Evolutionary conservation across 2,329 filamentous ascomycete genomes (phyloP), one percentile per base, ranked within the genome.

Genomic region (Alternaria alternata): DNA sequence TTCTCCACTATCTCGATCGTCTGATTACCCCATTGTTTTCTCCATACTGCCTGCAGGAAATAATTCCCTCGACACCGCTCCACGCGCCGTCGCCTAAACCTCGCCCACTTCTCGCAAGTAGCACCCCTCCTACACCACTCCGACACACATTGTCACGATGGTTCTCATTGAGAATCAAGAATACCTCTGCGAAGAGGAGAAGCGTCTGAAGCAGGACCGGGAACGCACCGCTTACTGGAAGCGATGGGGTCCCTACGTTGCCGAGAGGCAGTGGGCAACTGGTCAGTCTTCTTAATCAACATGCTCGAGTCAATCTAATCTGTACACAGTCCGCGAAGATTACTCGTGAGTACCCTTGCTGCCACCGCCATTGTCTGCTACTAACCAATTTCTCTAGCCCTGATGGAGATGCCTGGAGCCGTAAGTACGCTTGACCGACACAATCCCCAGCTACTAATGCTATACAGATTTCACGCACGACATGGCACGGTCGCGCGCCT

Each of bases 191-290:
- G 89, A 91, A 79, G 94, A 98, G 82, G 94, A 98, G 84, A 91
- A 91, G 79, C 90, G 95, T 51, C 86, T 98, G 70, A 90, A 91
- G 75, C 88, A 97, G 75, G 94, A 98, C 80, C 88, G 89, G 61
- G 88, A 94, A 66, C 89, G 90, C 65, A 87, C 82, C 67, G 94
- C 92, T 79, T 98, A 98, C 83, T 98, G 94, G 94, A 98, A 98
- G 87, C 93, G 91, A 88, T 97, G 94, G 93, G 94, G 94, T 56
- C 90, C 94, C 24, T 98, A 97, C 75, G 90, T 96, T 71, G 89
- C 94, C 56, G 94, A 98, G 83, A 86, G 94, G 75, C 94, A 97
- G 83, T 97, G 94, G 94, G 93, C 94, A 59, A 97, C 93, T 69
- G 93, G 92, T 91, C 82, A 76, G 87, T 69, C 9, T 56, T 39